Evolutionary conservation across 176 grass and related monocot species (phyloP).

Genomic region (Avena eriantha): DNA sequence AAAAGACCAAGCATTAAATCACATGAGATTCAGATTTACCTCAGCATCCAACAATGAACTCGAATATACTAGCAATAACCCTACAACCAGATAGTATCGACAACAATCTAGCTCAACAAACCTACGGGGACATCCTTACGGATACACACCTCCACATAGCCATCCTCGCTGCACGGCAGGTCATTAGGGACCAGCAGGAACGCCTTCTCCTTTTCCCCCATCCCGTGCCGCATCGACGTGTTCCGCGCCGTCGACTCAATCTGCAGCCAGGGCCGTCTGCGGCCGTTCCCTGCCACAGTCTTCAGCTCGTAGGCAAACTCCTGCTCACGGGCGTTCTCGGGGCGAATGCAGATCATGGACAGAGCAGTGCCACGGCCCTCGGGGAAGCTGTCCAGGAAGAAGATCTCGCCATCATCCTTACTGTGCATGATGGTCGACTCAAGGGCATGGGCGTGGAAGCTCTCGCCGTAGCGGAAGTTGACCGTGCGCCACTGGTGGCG

Average conservation of each 20-base stretch:
- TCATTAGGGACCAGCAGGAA: constrained; percentile 12
- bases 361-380: constrained; percentile 16
- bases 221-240: neutral
- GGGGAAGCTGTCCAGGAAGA: neutral
- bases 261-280: neutral
- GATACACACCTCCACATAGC: constrained; percentile 6
- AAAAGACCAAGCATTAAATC: neutral
- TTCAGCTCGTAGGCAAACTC: constrained; percentile 13
- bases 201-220: constrained; percentile 16
- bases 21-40: neutral
- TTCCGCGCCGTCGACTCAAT: neutral
- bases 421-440: constrained; percentile 3
- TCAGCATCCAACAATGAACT: neutral
- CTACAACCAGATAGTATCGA: neutral
- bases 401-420: neutral
- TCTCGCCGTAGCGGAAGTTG: constrained; percentile 16
- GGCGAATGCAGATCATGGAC: constrained; percentile 17
- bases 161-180: neutral
- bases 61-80: neutral
- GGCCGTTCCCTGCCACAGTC: neutral
- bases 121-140: neutral
- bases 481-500: neutral
- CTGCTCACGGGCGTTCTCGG: neutral
- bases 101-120: neutral
- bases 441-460: neutral